Conservation (phyloP, 768 basidiomycete genomes). For the Paxillus involutus region DNA sequence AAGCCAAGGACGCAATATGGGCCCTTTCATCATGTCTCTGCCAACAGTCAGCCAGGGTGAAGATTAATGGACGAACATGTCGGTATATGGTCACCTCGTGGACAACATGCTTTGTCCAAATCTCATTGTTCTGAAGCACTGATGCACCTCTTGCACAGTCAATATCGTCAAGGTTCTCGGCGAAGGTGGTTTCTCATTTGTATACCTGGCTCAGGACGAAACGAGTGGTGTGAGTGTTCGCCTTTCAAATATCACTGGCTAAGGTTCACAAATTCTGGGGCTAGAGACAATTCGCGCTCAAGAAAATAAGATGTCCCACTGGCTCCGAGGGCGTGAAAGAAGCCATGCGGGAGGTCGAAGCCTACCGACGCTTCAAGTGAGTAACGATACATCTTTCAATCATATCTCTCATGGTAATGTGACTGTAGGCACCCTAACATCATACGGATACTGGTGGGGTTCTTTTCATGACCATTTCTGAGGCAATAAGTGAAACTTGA, state of each 20-base stretch:
- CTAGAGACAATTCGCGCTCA: constrained; percentile 90
- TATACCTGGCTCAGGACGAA: constrained; percentile 86
- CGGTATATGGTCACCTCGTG: constrained; percentile 32
- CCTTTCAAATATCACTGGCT: background rate
- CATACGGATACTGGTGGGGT: constrained; percentile 81
- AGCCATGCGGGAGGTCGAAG: constrained; percentile 87
- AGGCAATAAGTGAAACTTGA: constrained; percentile 1
- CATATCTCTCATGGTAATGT: background rate
- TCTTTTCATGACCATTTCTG: background rate
- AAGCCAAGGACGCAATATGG: constrained; percentile 80
- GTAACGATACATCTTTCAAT: constrained; percentile 24
- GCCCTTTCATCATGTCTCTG: constrained; percentile 81
- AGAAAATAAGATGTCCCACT: constrained; percentile 94
- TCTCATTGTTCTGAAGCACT: background rate
- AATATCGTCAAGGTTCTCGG: constrained; percentile 91
- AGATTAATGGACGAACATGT: constrained; percentile 96
- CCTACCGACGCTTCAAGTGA: constrained; percentile 92
- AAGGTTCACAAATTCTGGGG: background rate
- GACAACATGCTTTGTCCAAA: constrained; percentile 2
- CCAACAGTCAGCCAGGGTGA: constrained; percentile 80
- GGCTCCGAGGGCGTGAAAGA: constrained; percentile 87
- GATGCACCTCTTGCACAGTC: constrained; percentile 43
- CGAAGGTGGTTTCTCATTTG: constrained; percentile 94
- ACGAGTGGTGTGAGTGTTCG: constrained; percentile 65
- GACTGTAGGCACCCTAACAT: constrained; percentile 85